Conservation (phyloP, 176 grass and related monocot species). For the Guadua angustifolia region DNA sequence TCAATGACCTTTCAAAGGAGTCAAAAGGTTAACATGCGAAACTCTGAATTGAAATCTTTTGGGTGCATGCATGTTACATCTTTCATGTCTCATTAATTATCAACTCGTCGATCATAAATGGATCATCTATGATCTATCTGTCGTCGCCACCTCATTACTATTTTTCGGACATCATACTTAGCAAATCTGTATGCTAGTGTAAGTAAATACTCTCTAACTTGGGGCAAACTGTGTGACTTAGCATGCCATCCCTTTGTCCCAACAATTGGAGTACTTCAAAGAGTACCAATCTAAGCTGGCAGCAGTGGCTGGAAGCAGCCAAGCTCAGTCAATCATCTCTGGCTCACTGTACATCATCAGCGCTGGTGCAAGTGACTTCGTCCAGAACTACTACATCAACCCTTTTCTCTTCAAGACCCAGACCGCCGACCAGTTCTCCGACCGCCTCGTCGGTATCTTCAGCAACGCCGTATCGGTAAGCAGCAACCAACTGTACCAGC, state of each 20-base stretch:
- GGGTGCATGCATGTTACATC: background rate
- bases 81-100: slow-evolving; percentile 1
- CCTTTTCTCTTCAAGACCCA: slow-evolving; percentile 75
- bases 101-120: background rate
- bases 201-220: slow-evolving; percentile 27
- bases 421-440: slow-evolving; percentile 69
- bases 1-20: background rate
- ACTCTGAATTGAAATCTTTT: background rate
- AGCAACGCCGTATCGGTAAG: slow-evolving; percentile 56
- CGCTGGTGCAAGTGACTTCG: slow-evolving; percentile 68
- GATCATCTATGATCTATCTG: background rate
- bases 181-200: background rate
- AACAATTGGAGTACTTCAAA: slow-evolving; percentile 77
- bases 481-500: background rate
- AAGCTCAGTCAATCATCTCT: slow-evolving; percentile 59
- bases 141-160: background rate
- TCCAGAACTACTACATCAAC: slow-evolving; percentile 99
- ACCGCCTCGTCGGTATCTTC: slow-evolving; percentile 73
- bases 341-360: slow-evolving; percentile 81
- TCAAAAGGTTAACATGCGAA: background rate
- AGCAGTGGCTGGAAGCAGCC: slow-evolving; percentile 51
- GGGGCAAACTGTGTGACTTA: slow-evolving; percentile 36
- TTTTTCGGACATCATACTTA: background rate
- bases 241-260: slow-evolving; percentile 83
- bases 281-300: slow-evolving; percentile 80